Base-by-base conservation (phyloP, 495 filamentous ascomycete genomes). In the Podospora comata region DNA sequence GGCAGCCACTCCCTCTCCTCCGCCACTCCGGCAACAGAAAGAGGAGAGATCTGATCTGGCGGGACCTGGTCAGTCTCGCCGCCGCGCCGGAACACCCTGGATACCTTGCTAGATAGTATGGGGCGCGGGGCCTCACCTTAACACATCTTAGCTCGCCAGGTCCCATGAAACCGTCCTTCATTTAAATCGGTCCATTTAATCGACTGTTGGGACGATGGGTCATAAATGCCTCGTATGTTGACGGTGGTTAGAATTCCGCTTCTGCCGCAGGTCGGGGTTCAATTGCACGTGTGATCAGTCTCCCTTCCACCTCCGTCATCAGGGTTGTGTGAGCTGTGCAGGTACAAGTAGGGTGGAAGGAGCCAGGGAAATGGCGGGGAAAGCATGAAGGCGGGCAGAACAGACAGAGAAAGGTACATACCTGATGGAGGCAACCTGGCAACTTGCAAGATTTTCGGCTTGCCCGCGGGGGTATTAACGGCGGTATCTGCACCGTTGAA, bases 1-100 rank as follows among this genome's bases (percentile, higher is more conserved):
- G 16, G 55, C 55, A 58, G 23, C 55, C 18, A 19, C 18, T 19
- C 55, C n/a, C n/a, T 19, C 23, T n/a, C 23, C 55, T 58, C 55
- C 55, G 55, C 55, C 55, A 20, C 55, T 58, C 23, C 55, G 55
- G 55, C 55, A 58, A n/a, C n/a, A 18, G 55, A 58, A n/a, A 11
- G 39, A 16, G 39, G 39, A 16, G 39, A 23, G 39, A 48, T 48
- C 39, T 48, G 39, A 48, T 48, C 39, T 48, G 39, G 39, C 39
- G 39, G 39, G 39, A 48, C 13, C 39, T 48, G 5, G 39, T 48
- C 39, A 18, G 39, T 48, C 39, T 48, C 39, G 39, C 39, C 39
- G 39, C 39, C 39, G 39, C 39, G 39, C 39, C 39, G 39, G 39
- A 48, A 48, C 39, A 48, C 39, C 39, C 39, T 48, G 9, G 39